Evolutionary conservation across 345 rosid species (phyloP).

Genomic region (Psidium guajava): DNA sequence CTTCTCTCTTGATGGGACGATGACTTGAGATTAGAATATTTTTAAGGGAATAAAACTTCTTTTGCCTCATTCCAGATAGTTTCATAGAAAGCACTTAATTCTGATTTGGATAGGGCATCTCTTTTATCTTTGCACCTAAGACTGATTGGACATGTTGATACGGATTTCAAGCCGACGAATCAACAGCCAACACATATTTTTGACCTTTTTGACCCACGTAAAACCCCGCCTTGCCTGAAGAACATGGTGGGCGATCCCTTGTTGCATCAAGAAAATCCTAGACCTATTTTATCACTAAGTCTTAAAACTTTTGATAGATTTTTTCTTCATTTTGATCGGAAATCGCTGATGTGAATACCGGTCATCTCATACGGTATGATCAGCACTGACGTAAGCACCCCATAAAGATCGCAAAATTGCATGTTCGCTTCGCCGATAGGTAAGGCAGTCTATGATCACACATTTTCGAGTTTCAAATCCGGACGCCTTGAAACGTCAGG

Average conservation of each 20-base stretch:
- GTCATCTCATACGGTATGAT: accelerated
- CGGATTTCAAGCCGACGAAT: not conserved
- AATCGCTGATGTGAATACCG: accelerated
- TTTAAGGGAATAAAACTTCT: not conserved
- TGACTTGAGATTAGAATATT: not conserved
- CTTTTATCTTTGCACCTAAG: not conserved
- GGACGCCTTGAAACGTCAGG: not conserved
- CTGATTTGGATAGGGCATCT: not conserved
- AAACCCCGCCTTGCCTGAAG: not conserved
- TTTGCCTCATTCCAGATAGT: not conserved
- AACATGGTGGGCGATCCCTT: not conserved
- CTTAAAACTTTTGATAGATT: accelerated
- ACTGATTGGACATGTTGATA: not conserved
- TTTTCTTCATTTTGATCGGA: not conserved
- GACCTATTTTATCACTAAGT: not conserved
- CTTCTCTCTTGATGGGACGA: not conserved
- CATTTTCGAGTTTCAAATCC: not conserved
- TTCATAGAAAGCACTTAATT: not conserved
- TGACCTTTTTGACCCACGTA: not conserved
- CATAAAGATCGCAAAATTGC: not conserved
- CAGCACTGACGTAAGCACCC: accelerated
- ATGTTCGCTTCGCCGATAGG: not conserved
- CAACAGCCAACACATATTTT: not conserved
- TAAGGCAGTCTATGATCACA: no score
- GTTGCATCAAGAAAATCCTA: not conserved